phyloP scores from a whole-genome alignment of 1,284 basidiomycete species.

The Volvariella surrecta region DNA sequence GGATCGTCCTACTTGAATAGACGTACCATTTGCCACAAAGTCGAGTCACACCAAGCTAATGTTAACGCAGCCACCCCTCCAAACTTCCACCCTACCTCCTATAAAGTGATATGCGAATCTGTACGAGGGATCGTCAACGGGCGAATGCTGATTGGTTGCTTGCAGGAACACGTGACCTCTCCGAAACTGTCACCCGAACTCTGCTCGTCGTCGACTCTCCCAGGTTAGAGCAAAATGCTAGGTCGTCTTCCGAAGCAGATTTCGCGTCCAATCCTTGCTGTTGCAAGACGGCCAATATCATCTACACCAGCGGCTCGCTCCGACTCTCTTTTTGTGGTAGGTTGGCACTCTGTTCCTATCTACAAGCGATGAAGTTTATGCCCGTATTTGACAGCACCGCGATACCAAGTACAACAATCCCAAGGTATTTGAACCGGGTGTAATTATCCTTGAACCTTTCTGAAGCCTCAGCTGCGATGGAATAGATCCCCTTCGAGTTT shows the following conservation, averaged over 20 bases:
- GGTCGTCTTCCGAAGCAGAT: conserved; percentile 24
- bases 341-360: conserved; percentile 15
- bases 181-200: conserved; percentile 1
- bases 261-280: conserved; percentile 15
- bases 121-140: no score
- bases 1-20: no score
- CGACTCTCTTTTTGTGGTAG: conserved; percentile 54
- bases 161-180: background rate
- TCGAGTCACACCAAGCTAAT: no score
- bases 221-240: conserved; percentile 16
- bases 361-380: conserved; percentile 10
- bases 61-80: no score
- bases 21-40: no score
- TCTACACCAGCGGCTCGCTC: conserved; percentile 36
- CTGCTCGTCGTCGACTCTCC: background rate
- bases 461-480: background rate
- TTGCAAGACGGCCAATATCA: conserved; percentile 31
- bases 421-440: conserved; percentile 36
- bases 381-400: conserved; percentile 59
- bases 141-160: background rate
- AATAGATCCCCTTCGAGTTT: conserved; percentile 88
- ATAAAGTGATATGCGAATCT: no score
- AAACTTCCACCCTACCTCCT: no score
- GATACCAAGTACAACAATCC: conserved; percentile 93
- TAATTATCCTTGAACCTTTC: background rate